A percentile compares a stretch with the other conserved stretches of the same genome.
phyloP scores from a whole-genome alignment of 106 monocot genomes.

The Xerophyta viscosa region DNA sequence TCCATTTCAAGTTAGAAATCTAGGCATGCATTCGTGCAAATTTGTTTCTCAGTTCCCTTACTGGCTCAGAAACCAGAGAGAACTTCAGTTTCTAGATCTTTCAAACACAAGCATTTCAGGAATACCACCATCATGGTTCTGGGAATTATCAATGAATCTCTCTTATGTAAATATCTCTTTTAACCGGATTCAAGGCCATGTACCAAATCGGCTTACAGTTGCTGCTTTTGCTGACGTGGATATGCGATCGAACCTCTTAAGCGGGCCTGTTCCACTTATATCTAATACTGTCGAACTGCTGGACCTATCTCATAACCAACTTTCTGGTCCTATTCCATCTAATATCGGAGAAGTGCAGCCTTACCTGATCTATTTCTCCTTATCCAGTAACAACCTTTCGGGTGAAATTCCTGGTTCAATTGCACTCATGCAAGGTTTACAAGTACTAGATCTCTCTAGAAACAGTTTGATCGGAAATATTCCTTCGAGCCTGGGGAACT shows the following conservation, averaged over 20 bases:
- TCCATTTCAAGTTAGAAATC: constrained; percentile 12
- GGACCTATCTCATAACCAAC: constrained; percentile 8
- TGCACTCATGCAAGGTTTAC: not conserved
- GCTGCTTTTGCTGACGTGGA: constrained; percentile 3
- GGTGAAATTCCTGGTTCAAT: not conserved
- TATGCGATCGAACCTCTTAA: constrained; percentile 7
- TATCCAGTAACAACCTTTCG: not conserved
- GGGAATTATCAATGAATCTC: constrained; percentile 12
- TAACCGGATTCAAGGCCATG: constrained; percentile 9
- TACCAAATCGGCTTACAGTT: constrained; percentile 3
- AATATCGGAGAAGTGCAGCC: constrained; percentile 7
- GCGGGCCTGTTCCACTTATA: constrained; percentile 1
- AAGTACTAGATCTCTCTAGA: constrained; percentile 2
- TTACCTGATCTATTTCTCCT: not conserved
- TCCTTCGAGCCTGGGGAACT: constrained; percentile 1
- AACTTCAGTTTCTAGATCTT: constrained; percentile 7
- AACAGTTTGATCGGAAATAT: constrained; percentile 2
- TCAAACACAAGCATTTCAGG: constrained; percentile 9
- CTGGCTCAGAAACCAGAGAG: constrained; percentile 17
- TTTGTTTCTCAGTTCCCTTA: constrained; percentile 12
- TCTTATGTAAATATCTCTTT: constrained; percentile 11
- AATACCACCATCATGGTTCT: constrained; percentile 22
- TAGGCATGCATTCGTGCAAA: constrained; percentile 2
- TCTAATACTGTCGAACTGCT: constrained; percentile 7
- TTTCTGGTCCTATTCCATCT: constrained; percentile 6